Base-by-base conservation (phyloP, 257 asterid genomes). In the Plectranthus barbatus region DNA sequence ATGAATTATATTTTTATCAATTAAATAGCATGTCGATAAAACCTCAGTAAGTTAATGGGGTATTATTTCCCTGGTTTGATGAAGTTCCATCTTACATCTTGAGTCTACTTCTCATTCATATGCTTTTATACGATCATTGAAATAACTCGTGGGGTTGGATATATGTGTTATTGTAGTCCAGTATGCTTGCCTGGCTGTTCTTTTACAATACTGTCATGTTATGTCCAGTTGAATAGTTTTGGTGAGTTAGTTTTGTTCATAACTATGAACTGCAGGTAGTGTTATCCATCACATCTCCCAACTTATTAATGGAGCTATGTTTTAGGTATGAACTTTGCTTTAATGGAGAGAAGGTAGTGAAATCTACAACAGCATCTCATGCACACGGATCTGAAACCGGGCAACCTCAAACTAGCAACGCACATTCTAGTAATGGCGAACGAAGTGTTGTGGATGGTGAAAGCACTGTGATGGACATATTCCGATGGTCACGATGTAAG, bases 251-350 rank as follows among this genome's bases (percentile, higher is more conserved):
- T 40, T 56, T 12, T 21, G 29, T 24, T 45, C 7, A 49, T 44
- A 18, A 64, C 41, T 42, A 59, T 45, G 63, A 52, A 66, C 53
- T 9, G 29, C 5, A 13, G n/a, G 41, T 9, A 20, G 13, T 31
- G 39, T 51, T 64, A 19, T 59, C 47, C 10, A 40, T 52, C 50
- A 41, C 26, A 42, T 60, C 34, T 54, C 67, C n/a, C 29, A 18
- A 64, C 59, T 47, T 49, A 56, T 61, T 70, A 17, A 45, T 60
- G 58, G 57, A 67, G 46, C 65, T 51, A 61, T 62, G 24, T 72
- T 31, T 42, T 72, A 93, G 99, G 93, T 93, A 85, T 72, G 99
- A 93, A 84, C 97, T 93, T 58, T 81, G 87, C 81, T 93, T 81
- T 64, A 70, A 68, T 53, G 96, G 90, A 23, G 97, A 93, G 77